phyloP scores from a whole-genome alignment of 2,329 filamentous ascomycete genomes.

The Hypoxylon sp. region DNA sequence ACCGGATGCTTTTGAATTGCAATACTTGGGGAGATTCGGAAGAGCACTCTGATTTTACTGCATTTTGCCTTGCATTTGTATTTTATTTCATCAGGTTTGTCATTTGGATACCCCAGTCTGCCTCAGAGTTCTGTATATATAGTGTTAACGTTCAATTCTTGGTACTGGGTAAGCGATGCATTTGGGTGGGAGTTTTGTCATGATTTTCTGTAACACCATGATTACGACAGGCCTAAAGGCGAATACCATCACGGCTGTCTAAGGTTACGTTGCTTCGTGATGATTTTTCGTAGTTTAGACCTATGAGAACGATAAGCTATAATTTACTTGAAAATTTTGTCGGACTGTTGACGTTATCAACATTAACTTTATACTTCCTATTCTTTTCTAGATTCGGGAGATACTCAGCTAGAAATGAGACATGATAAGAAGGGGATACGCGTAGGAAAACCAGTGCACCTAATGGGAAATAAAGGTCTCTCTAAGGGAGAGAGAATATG shows the following conservation, averaged over 20 bases:
- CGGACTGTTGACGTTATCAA: no score
- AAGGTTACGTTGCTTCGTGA: background rate
- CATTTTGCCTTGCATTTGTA: background rate
- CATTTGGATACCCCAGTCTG: slow-evolving; percentile 13
- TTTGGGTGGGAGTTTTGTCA: slow-evolving; percentile 13
- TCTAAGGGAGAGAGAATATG: no score
- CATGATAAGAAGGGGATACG: no score
- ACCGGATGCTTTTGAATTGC: slow-evolving; percentile 39
- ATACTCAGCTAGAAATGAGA: no score
- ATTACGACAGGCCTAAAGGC: background rate
- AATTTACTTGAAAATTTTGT: no score
- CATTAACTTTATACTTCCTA: no score
- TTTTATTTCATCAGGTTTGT: background rate
- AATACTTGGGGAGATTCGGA: slow-evolving; percentile 41
- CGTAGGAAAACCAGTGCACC: no score
- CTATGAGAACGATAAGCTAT: no score
- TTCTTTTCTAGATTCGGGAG: no score
- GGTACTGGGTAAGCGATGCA: background rate
- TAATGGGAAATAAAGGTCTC: no score
- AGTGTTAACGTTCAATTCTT: background rate
- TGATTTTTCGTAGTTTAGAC: no score
- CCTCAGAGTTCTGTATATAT: background rate
- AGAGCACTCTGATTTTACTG: slow-evolving; percentile 29
- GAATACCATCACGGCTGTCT: background rate
- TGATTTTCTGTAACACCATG: no score